Conservation (phyloP, 2,329 filamentous ascomycete species). For the Colletotrichum noveboracense region DNA sequence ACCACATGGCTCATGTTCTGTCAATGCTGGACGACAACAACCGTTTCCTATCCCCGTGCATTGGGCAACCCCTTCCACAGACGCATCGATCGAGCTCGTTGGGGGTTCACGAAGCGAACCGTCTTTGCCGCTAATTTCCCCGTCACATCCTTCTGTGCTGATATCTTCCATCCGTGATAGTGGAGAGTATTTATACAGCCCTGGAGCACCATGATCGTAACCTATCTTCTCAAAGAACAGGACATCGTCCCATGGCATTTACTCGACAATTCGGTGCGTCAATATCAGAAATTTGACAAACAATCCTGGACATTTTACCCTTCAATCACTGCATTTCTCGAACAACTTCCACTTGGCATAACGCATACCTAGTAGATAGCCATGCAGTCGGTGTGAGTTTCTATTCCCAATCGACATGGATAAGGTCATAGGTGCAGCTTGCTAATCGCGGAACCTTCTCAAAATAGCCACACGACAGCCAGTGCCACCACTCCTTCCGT, state of each 20-base stretch:
- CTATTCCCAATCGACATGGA: background rate
- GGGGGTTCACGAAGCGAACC: background rate
- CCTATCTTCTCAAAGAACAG: background rate
- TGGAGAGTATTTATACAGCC: background rate
- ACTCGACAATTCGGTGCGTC: fast-evolving
- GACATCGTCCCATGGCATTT: background rate
- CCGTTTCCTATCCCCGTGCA: background rate
- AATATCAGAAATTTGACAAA: background rate
- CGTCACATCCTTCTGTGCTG: background rate
- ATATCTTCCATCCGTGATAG: background rate
- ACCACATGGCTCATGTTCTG: too few species aligned
- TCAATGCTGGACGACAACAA: background rate
- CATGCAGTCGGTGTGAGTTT: background rate
- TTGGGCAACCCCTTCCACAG: background rate
- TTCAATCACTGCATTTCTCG: background rate
- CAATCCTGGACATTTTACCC: background rate
- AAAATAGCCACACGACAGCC: fast-evolving
- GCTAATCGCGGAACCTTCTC: background rate
- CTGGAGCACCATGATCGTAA: background rate
- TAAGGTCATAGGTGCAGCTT: too few species aligned
- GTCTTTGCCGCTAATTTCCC: background rate
- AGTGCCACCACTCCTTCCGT: background rate
- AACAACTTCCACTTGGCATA: background rate
- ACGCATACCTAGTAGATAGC: background rate
- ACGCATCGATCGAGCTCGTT: background rate